These are phyloP conservation scores for Lasiosphaeris hirsuta DNA, from an alignment of 495 filamentous ascomycete species.

Conservation along the genomic window DNA sequence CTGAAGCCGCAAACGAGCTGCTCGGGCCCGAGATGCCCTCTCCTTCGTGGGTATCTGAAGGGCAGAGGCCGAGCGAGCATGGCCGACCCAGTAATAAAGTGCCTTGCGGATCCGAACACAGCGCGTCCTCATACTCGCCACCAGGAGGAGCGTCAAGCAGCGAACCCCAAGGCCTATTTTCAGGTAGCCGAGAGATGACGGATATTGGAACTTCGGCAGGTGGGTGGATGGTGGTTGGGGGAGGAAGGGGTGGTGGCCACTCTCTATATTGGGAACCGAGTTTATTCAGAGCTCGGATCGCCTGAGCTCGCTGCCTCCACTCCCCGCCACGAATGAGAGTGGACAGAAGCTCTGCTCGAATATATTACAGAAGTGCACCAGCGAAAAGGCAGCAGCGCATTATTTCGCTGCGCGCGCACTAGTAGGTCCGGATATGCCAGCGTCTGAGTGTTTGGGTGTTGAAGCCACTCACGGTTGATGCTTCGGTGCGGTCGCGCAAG, in stretches of 20 bases:
- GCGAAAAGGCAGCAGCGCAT: not conserved
- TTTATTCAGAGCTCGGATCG: slow-evolving; percentile 6
- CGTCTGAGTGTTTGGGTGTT: too few species aligned
- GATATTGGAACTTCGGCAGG: slow-evolving; percentile 23
- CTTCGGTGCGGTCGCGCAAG: too few species aligned
- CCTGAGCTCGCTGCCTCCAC: slow-evolving; percentile 1
- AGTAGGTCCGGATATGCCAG: too few species aligned
- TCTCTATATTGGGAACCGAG: slow-evolving; percentile 20
- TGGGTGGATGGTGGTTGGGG: slow-evolving; percentile 14
- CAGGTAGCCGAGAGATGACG: slow-evolving; percentile 24
- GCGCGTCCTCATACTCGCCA: not conserved
- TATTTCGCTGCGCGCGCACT: too few species aligned
- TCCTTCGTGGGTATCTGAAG: too few species aligned
- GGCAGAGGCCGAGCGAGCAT: slow-evolving; percentile 14
- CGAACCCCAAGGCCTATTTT: slow-evolving; percentile 23
- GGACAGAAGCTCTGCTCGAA: not conserved
- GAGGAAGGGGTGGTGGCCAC: not conserved
- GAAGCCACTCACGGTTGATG: too few species aligned
- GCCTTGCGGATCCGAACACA: too few species aligned
- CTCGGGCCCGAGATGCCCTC: too few species aligned
- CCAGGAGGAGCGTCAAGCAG: not conserved
- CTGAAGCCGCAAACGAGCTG: too few species aligned
- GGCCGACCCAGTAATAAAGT: not conserved
- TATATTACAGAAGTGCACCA: not conserved
- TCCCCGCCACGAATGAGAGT: not conserved